phyloP scores from a whole-genome alignment of 106 monocot genomes.

The Iris macrosiphon region DNA sequence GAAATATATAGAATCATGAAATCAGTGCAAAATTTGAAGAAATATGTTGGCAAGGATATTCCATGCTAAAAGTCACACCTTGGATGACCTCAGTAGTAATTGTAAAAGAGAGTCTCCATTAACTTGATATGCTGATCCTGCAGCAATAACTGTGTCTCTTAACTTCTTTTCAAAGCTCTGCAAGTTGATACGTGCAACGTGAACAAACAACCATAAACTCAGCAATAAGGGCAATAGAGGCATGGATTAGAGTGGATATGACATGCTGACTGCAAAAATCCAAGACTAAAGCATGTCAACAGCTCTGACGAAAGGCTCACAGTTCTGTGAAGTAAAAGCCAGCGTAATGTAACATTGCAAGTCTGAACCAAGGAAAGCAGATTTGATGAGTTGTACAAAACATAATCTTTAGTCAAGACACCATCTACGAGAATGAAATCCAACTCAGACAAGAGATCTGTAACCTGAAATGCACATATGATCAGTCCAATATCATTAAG shows the following conservation, averaged over 20 bases:
- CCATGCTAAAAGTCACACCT: constrained; percentile 11
- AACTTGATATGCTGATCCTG: constrained; percentile 12
- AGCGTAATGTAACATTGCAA: constrained; percentile 41
- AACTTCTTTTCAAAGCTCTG: constrained; percentile 35
- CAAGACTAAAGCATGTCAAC: neutral
- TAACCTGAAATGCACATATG: constrained; percentile 21
- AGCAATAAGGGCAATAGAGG: constrained; percentile 2
- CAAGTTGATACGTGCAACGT: constrained; percentile 3
- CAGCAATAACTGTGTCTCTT: constrained; percentile 26
- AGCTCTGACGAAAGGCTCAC: constrained; percentile 20
- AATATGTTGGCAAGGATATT: neutral
- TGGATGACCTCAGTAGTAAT: constrained; percentile 27
- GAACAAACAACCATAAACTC: neutral
- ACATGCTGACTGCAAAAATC: neutral
- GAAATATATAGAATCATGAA: neutral
- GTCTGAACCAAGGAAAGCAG: constrained; percentile 26
- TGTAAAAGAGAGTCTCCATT: constrained; percentile 30
- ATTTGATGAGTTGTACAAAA: constrained; percentile 26
- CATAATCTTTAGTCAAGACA: constrained; percentile 27
- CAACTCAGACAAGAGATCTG: constrained; percentile 25
- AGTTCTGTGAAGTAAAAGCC: constrained; percentile 47
- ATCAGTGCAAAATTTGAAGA: neutral
- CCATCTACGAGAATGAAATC: constrained; percentile 6
- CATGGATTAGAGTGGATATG: neutral
- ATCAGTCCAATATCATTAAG: neutral